Percentiles rank a stretch among this genome's conserved stretches.
Evolutionary conservation across 768 basidiomycete species (phyloP).

Genomic region (Candolleomyces aberdarensis): DNA sequence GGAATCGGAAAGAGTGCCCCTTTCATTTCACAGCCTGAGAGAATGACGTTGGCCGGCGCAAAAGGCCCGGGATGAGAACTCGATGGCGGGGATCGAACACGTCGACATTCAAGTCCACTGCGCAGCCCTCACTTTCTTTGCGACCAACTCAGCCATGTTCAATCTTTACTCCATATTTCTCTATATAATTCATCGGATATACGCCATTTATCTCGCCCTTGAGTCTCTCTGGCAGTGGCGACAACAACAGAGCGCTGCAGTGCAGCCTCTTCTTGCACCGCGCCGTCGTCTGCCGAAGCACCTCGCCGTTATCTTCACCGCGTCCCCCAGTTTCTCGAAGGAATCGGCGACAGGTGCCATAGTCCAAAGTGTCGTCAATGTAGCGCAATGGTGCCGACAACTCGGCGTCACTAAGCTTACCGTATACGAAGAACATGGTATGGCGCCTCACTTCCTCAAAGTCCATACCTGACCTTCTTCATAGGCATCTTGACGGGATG

Average conservation of each 20-base stretch:
- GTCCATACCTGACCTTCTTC: not conserved
- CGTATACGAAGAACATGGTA: conserved; percentile 72
- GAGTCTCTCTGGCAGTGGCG: conserved; percentile 38
- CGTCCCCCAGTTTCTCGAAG: conserved; percentile 32
- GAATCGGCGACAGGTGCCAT: conserved; percentile 40
- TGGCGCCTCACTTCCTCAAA: conserved; percentile 1
- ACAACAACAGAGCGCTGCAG: conserved; percentile 25
- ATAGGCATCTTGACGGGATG: conserved; percentile 41
- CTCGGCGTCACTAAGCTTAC: conserved; percentile 62
- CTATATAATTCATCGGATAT: conserved; percentile 54
- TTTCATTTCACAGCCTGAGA: not conserved
- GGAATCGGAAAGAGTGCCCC: not conserved
- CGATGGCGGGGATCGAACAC: conserved; percentile 8
- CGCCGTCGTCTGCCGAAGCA: conserved; percentile 64
- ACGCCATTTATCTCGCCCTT: conserved; percentile 42
- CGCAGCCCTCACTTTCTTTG: not conserved
- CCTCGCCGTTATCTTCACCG: conserved; percentile 60
- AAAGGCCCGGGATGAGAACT: not conserved
- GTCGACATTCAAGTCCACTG: conserved; percentile 11
- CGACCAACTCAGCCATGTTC: conserved; percentile 32
- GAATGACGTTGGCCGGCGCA: not conserved
- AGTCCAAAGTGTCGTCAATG: conserved; percentile 50
- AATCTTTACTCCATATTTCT: conserved; percentile 48
- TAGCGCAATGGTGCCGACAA: conserved; percentile 59
- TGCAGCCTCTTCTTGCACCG: conserved; percentile 45